These are phyloP conservation scores for Penicillium glabrum DNA, from an alignment of 2,329 filamentous ascomycete species.

Conservation along the genomic window DNA sequence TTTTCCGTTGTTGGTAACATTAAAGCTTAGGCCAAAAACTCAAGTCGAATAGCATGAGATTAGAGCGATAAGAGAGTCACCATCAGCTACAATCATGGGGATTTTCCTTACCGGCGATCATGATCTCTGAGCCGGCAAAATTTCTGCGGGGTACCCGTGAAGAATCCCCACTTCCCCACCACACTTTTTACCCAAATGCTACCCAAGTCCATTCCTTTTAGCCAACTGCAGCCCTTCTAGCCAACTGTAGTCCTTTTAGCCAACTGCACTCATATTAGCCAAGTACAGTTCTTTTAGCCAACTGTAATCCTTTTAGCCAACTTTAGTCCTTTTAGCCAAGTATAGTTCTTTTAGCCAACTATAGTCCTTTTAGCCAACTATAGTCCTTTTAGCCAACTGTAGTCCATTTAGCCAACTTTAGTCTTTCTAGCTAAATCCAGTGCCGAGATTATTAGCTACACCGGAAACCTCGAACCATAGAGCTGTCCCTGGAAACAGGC, in stretches of 20 bases:
- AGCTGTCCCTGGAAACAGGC: background rate
- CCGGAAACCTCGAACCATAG: background rate
- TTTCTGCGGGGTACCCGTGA: constrained; percentile 3
- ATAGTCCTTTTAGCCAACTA: too few relatives aligned
- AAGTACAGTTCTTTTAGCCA: background rate
- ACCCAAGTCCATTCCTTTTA: background rate
- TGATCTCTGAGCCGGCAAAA: background rate
- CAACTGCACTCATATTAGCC: background rate
- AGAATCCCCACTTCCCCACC: constrained; percentile 7
- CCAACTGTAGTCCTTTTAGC: background rate
- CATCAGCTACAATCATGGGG: background rate
- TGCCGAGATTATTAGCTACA: background rate
- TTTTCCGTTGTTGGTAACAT: background rate
- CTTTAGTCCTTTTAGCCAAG: too few relatives aligned
- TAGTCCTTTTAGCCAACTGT: background rate
- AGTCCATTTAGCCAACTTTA: too few relatives aligned
- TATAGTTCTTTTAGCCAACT: background rate
- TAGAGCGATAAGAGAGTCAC: background rate
- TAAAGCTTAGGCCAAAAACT: background rate
- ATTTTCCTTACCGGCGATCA: background rate
- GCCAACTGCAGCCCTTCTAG: background rate
- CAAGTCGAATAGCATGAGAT: background rate
- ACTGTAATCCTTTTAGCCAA: background rate
- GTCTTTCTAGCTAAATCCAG: background rate
- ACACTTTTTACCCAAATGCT: background rate